phyloP scores from a whole-genome alignment of 257 asterid genomes.

The Solanum pennellii region DNA sequence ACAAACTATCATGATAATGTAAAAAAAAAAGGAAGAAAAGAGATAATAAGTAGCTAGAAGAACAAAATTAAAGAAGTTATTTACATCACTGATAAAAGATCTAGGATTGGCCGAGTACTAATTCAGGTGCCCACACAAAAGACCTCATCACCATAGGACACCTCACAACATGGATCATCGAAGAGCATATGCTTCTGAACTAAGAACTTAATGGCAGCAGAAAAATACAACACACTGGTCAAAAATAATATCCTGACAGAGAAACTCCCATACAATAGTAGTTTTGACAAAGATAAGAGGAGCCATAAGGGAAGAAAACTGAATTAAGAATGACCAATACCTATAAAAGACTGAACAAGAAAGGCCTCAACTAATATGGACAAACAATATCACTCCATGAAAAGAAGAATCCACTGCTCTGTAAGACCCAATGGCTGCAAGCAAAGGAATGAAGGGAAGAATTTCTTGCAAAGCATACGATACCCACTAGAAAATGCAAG shows the following conservation, averaged over 20 bases:
- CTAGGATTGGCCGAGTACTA: not conserved
- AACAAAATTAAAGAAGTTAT: not conserved
- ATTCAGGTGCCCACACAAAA: not conserved
- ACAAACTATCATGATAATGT: not conserved
- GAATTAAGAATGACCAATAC: no score
- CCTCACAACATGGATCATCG: not conserved
- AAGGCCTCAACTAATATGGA: not conserved
- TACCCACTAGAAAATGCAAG: not conserved
- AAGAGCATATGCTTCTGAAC: not conserved
- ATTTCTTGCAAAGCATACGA: not conserved
- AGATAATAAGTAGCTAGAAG: not conserved
- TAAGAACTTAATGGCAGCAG: not conserved
- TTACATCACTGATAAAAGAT: not conserved
- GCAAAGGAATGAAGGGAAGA: not conserved
- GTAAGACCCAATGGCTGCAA: not conserved
- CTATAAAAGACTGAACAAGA: not conserved
- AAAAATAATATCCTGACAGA: not conserved
- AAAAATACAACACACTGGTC: not conserved
- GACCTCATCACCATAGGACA: not conserved
- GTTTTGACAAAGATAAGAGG: not conserved
- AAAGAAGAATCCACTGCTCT: not conserved
- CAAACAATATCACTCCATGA: not conserved
- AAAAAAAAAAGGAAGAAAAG: no score
- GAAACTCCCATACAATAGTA: not conserved
- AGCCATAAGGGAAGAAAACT: not conserved